Evolutionary conservation across 2,329 filamentous ascomycete species (phyloP).

Genomic region (Diaporthe ampelina): DNA sequence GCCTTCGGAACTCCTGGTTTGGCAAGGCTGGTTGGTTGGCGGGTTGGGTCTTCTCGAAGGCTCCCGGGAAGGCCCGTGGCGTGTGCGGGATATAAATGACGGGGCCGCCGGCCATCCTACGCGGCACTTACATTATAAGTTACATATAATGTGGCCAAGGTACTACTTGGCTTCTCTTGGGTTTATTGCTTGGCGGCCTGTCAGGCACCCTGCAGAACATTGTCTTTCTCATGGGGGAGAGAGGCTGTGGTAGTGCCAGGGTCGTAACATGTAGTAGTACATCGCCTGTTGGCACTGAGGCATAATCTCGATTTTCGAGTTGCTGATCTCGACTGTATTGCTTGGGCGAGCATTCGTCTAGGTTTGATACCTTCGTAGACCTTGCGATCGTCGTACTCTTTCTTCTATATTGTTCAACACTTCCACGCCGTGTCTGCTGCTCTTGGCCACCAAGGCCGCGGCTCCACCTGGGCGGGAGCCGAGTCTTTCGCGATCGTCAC

Average conservation of each 20-base stretch:
- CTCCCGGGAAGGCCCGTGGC: not conserved
- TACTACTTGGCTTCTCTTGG: constrained; percentile 15
- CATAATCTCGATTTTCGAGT: not conserved
- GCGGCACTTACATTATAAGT: too few species aligned
- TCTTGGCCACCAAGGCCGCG: not conserved
- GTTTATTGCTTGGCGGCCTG: not conserved
- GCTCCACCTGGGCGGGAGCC: not conserved
- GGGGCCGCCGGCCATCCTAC: constrained; percentile 9
- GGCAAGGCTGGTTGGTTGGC: not conserved
- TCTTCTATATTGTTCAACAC: not conserved
- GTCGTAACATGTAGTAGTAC: not conserved
- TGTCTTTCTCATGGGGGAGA: not conserved
- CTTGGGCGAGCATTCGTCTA: not conserved
- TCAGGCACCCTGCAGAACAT: not conserved
- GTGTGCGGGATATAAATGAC: not conserved
- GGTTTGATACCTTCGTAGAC: not conserved
- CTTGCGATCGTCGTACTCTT: not conserved
- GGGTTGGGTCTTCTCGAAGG: not conserved
- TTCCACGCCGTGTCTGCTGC: not conserved
- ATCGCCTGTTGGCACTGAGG: not conserved
- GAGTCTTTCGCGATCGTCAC: not conserved
- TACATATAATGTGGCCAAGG: not conserved
- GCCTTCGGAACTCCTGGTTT: not conserved
- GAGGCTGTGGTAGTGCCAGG: not conserved
- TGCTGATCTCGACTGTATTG: not conserved